Conservation (phyloP, 305 asterid genomes). For the Fraxinus sp. region DNA sequence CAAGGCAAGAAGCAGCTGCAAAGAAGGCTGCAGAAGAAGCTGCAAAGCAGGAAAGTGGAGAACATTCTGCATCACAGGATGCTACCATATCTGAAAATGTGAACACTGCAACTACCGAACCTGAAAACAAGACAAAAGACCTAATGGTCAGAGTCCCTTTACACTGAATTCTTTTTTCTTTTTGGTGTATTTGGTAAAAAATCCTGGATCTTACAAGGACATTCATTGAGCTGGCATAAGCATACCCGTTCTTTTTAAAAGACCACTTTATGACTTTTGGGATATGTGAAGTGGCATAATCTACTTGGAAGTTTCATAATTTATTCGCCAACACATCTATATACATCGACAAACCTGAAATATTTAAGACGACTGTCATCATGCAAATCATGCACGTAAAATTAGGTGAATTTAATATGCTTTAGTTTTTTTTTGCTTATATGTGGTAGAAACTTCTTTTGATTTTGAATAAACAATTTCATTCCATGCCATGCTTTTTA, state of each 20-base stretch:
- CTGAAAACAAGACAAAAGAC: constrained; percentile 67
- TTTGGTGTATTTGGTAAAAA: not conserved
- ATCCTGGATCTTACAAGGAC: not conserved
- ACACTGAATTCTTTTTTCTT: constrained; percentile 7
- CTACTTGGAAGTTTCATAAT: not conserved
- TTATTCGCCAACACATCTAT: not conserved
- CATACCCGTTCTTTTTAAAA: not conserved
- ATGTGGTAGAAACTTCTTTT: not conserved
- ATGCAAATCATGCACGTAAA: not conserved
- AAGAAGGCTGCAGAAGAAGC: constrained; percentile 91
- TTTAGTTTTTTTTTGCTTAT: not conserved
- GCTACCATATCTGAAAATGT: constrained; percentile 72
- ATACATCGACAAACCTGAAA: not conserved
- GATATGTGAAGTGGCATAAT: not conserved
- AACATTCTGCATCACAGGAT: constrained; percentile 69
- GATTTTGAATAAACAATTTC: not conserved
- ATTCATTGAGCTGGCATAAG: not conserved
- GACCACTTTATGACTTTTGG: not conserved
- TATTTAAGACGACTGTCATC: not conserved
- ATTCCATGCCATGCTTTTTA: not conserved
- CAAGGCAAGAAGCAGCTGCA: constrained; percentile 99
- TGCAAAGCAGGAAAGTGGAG: constrained; percentile 67
- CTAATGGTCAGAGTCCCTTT: constrained; percentile 51
- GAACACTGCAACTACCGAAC: constrained; percentile 58
- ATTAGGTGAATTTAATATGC: not conserved